Evolutionary conservation across 345 rosid species (phyloP).

Genomic region (Noccaea caerulescens): DNA sequence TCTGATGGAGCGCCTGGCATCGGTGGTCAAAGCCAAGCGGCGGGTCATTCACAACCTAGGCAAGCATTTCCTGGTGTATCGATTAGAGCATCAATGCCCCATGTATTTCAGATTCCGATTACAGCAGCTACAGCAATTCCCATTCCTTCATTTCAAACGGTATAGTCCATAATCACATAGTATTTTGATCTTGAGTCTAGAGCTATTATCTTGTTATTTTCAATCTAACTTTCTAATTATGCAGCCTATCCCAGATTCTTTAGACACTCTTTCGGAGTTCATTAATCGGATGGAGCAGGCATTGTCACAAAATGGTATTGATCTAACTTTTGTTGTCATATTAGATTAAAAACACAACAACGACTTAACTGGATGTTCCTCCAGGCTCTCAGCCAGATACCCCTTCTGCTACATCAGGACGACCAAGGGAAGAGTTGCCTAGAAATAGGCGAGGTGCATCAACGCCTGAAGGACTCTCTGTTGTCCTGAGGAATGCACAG

Average conservation of each 20-base stretch:
- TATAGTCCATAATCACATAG: constrained; percentile 32
- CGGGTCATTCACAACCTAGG: constrained; percentile 57
- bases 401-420: constrained; percentile 47
- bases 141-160: constrained; percentile 70
- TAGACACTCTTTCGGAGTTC: constrained; percentile 74
- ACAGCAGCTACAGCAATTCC: constrained; percentile 57
- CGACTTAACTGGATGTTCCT: constrained; percentile 41
- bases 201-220: constrained; percentile 24
- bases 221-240: constrained; percentile 23
- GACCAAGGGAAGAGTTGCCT: constrained; percentile 57
- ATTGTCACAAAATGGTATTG: constrained; percentile 67
- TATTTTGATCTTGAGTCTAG: neutral
- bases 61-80: constrained; percentile 57
- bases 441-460: constrained; percentile 56
- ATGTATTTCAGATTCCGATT: constrained; percentile 66
- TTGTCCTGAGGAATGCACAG: constrained; percentile 66
- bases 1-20: constrained; percentile 46
- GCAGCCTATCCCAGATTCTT: constrained; percentile 90
- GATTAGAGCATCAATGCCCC: constrained; percentile 57
- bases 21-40: constrained; percentile 56
- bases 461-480: constrained; percentile 66
- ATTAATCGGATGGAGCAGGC: constrained; percentile 74
- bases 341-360: constrained; percentile 7
- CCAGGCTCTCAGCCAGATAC: constrained; percentile 59
- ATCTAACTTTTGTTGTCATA: constrained; percentile 20